A percentile compares a stretch with the other conserved stretches of the same genome.
phyloP scores from a whole-genome alignment of 2,329 filamentous ascomycete species.

The Blumeriella jaapii region DNA sequence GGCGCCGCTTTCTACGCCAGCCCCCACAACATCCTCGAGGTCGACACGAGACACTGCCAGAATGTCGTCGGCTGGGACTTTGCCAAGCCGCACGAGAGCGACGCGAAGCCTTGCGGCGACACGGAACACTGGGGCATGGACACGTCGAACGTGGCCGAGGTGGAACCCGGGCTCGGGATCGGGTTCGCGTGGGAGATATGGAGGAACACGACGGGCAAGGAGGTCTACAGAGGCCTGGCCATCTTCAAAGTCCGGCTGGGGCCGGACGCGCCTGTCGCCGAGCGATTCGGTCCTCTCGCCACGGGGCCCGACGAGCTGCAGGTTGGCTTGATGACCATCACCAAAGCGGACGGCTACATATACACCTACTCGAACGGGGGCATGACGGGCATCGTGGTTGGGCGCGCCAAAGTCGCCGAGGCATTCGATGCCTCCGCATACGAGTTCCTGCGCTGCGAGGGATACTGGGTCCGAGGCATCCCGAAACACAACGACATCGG shows the following conservation, averaged over 20 bases:
- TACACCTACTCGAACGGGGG: constrained; percentile 3
- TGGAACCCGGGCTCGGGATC: not conserved
- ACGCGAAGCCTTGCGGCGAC: constrained; percentile 1
- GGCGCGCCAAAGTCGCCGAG: not conserved
- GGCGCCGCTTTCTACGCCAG: constrained; percentile 2
- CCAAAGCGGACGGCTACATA: constrained; percentile 3
- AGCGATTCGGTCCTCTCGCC: not conserved
- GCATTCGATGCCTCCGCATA: constrained; percentile 1
- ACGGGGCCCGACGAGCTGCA: constrained; percentile 5
- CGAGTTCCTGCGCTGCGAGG: constrained; percentile 1
- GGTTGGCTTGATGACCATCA: constrained; percentile 4
- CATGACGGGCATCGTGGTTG: constrained; percentile 1
- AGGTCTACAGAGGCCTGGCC: not conserved
- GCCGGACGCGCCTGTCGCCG: not conserved
- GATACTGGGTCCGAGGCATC: constrained; percentile 1
- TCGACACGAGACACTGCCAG: constrained; percentile 2
- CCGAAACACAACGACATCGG: constrained; percentile 2
- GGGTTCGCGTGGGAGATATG: constrained; percentile 3
- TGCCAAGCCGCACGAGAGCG: constrained; percentile 4
- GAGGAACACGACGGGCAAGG: constrained; percentile 4
- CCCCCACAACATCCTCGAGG: constrained; percentile 1
- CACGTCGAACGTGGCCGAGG: constrained; percentile 3
- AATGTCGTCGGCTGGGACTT: constrained; percentile 2
- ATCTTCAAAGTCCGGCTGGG: constrained; percentile 1
- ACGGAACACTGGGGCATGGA: constrained; percentile 4